Percentiles rank a stretch among this genome's conserved stretches.
phyloP scores from a whole-genome alignment of 2,329 filamentous ascomycete species.

The Cadophora gregata region DNA sequence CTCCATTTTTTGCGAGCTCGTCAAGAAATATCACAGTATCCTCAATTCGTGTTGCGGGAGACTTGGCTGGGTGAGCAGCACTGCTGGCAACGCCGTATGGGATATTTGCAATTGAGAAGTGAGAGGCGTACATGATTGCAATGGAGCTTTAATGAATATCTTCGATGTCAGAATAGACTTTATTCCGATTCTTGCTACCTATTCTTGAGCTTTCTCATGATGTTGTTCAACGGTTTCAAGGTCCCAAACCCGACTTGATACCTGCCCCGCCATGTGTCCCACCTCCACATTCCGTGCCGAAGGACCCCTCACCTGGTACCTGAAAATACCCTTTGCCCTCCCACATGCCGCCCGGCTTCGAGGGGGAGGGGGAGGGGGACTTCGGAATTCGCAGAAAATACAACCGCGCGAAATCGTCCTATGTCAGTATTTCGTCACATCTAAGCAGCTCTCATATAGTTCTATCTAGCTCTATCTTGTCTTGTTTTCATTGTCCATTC shows the following conservation, averaged over 20 bases:
- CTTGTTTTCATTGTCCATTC: background rate
- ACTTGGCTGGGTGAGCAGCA: conserved; percentile 45
- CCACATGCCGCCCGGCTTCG: too few relatives aligned
- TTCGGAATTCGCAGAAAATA: background rate
- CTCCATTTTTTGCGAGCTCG: conserved; percentile 46
- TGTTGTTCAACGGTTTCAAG: too few relatives aligned
- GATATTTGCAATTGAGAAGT: conserved; percentile 59
- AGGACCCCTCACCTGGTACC: too few relatives aligned
- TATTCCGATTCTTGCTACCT: background rate
- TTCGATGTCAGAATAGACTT: too few relatives aligned
- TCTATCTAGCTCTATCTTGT: background rate
- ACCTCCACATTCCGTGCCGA: background rate
- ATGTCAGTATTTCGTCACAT: background rate
- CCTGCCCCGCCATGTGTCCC: too few relatives aligned
- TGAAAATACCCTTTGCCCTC: too few relatives aligned
- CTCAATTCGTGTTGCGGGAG: conserved; percentile 56
- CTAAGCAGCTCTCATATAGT: too few relatives aligned
- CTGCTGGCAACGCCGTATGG: conserved; percentile 59
- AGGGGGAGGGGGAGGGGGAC: background rate
- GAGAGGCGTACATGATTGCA: conserved; percentile 35
- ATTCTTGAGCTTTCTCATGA: too few relatives aligned
- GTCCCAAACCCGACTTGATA: too few relatives aligned
- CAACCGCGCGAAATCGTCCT: background rate
- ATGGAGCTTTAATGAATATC: background rate
- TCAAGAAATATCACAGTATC: conserved; percentile 59